A percentile compares a stretch with the other conserved stretches of the same genome.
These are phyloP conservation scores for Sparassis latifolia DNA, from an alignment of 1,284 basidiomycete genomes.

Conservation along the genomic window DNA sequence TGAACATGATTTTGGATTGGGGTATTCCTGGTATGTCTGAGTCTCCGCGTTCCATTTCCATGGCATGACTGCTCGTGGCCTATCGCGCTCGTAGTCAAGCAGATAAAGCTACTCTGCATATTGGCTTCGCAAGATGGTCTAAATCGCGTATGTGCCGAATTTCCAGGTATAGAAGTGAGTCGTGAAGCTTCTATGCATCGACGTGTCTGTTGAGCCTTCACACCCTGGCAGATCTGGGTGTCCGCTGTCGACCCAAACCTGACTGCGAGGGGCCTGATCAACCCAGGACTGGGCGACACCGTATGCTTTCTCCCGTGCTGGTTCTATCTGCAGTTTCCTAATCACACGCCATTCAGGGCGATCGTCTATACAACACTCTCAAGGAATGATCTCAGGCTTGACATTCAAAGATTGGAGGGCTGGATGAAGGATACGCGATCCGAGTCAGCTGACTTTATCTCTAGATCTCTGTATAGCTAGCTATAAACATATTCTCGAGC, in stretches of 20 bases:
- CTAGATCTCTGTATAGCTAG: too few relatives aligned
- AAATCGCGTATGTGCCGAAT: slow-evolving; percentile 54
- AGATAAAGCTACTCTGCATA: slow-evolving; percentile 82
- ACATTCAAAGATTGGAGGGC: background rate
- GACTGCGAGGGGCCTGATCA: slow-evolving; percentile 71
- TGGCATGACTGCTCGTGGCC: background rate
- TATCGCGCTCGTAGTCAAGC: slow-evolving; percentile 37
- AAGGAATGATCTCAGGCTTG: slow-evolving; percentile 16
- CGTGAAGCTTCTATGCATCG: too few relatives aligned
- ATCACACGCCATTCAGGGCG: slow-evolving; percentile 20
- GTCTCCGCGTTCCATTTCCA: background rate
- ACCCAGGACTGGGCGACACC: slow-evolving; percentile 85
- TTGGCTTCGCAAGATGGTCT: slow-evolving; percentile 78
- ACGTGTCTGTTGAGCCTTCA: too few relatives aligned
- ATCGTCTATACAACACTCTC: slow-evolving; percentile 30
- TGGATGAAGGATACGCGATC: too few relatives aligned
- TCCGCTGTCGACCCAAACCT: slow-evolving; percentile 74
- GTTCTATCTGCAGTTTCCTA: background rate
- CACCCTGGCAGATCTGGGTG: slow-evolving; percentile 63
- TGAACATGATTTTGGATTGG: slow-evolving; percentile 84
- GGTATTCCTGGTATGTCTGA: slow-evolving; percentile 57
- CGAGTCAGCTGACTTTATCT: too few relatives aligned
- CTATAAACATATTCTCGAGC: too few relatives aligned
- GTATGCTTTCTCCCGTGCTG: slow-evolving; percentile 29
- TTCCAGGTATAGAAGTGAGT: slow-evolving; percentile 75